Evolutionary conservation across 2,329 filamentous ascomycete genomes (phyloP).

Genomic region (Endocalyx cinctus): DNA sequence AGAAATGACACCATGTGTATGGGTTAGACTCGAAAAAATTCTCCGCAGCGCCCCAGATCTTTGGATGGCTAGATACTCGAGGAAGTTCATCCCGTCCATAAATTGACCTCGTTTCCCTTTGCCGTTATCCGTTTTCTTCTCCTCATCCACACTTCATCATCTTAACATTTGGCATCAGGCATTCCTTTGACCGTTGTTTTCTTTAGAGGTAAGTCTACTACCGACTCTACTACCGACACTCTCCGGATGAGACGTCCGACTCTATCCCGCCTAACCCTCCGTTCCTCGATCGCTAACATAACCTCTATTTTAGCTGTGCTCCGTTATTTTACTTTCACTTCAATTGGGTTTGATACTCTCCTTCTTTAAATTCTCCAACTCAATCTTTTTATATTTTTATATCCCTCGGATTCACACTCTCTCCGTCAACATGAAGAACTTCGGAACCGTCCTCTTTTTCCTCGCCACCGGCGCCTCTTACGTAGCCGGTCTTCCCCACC

Average conservation of each 20-base stretch:
- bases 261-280: not conserved
- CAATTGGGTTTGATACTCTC: conserved; percentile 5
- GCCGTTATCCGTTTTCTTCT: conserved; percentile 8
- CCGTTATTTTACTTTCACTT: conserved; percentile 17
- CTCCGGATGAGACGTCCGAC: no score
- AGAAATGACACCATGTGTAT: no score
- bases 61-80: no score
- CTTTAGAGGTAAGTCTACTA: conserved; percentile 19
- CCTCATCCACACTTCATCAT: conserved; percentile 12
- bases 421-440: conserved; percentile 34
- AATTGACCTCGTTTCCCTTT: conserved; percentile 14
- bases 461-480: conserved; percentile 30
- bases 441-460: conserved; percentile 31
- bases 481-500: conserved; percentile 28
- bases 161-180: conserved; percentile 9
- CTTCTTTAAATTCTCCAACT: no score
- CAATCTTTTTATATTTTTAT: conserved; percentile 12
- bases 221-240: no score
- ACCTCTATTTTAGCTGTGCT: conserved; percentile 22
- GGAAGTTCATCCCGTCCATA: conserved; percentile 13
- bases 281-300: conserved; percentile 11
- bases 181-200: conserved; percentile 17
- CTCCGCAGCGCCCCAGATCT: no score
- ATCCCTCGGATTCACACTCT: conserved; percentile 13
- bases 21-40: no score